Evolutionary conservation across 257 asterid species (phyloP).

Genomic region (Rubia yunnanensis): DNA sequence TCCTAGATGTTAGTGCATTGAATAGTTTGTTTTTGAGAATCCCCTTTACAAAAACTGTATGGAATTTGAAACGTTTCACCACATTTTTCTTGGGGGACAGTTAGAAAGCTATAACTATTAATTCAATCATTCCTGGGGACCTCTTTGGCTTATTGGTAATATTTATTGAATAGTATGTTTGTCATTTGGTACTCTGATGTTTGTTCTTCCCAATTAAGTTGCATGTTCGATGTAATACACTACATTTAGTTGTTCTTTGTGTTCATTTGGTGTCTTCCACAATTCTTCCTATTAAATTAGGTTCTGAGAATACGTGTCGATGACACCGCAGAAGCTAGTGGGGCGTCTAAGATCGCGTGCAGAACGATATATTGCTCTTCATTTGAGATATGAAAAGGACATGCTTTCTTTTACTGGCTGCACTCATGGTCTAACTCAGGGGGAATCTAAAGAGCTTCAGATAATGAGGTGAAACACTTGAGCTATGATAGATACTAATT

Average conservation of each 20-base stretch:
- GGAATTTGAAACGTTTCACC: neutral
- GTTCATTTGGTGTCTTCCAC: conserved; percentile 54
- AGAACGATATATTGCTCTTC: conserved; percentile 76
- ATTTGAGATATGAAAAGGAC: conserved; percentile 90
- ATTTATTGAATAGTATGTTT: neutral
- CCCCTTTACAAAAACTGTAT: neutral
- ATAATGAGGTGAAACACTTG: conserved; percentile 58
- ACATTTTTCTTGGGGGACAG: neutral
- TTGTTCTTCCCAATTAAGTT: neutral
- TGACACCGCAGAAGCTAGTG: conserved; percentile 97
- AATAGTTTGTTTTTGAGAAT: neutral
- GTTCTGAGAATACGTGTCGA: conserved; percentile 73
- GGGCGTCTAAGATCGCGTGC: conserved; percentile 68
- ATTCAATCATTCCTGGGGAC: neutral
- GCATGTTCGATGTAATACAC: neutral
- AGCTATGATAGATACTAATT: neutral
- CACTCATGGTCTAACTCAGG: conserved; percentile 67
- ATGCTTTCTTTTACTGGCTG: conserved; percentile 98
- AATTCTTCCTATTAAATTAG: conserved; percentile 56
- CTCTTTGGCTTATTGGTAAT: neutral
- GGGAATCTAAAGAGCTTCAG: conserved; percentile 79
- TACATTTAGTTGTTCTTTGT: conserved; percentile 17
- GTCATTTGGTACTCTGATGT: neutral
- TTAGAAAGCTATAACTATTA: neutral
- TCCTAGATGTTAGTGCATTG: neutral